These are phyloP conservation scores for Steccherinum ochraceum DNA, from an alignment of 768 basidiomycete species.

Conservation along the genomic window DNA sequence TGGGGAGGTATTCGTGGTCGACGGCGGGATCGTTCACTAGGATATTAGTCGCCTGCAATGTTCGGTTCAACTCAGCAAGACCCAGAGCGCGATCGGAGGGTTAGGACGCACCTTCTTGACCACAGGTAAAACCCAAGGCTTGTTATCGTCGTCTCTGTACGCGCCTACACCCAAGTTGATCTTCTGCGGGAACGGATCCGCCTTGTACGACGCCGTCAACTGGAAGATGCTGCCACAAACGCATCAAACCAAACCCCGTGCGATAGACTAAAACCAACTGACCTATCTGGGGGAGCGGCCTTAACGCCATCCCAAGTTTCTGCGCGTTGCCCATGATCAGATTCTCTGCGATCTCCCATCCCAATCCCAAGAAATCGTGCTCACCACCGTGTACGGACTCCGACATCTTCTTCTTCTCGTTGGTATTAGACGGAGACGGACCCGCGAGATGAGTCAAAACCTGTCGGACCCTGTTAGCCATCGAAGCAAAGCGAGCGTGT, in stretches of 20 bases:
- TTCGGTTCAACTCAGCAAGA: not conserved
- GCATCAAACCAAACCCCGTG: slow-evolving; percentile 5
- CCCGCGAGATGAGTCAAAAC: slow-evolving; percentile 46
- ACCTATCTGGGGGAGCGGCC: slow-evolving; percentile 85
- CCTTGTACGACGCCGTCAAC: slow-evolving; percentile 85
- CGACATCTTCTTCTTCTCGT: slow-evolving; percentile 33
- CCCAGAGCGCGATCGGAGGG: slow-evolving; percentile 1
- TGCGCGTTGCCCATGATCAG: no score
- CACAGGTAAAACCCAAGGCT: slow-evolving; percentile 89
- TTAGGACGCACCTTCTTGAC: slow-evolving; percentile 67
- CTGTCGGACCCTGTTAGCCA: slow-evolving; percentile 48
- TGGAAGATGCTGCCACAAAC: slow-evolving; percentile 89
- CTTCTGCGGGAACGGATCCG: slow-evolving; percentile 68
- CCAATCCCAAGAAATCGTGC: no score
- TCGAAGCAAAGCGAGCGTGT: no score
- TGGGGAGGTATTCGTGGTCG: slow-evolving; percentile 92
- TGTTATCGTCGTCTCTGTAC: slow-evolving; percentile 82
- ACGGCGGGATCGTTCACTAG: slow-evolving; percentile 63
- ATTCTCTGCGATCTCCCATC: no score
- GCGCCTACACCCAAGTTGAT: slow-evolving; percentile 92
- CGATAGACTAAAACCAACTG: slow-evolving; percentile 12
- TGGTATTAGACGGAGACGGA: slow-evolving; percentile 12
- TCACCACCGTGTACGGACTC: no score
- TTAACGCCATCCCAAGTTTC: slow-evolving; percentile 74
- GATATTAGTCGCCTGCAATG: slow-evolving; percentile 59